Percentiles rank a stretch among this genome's conserved stretches.
phyloP scores from a whole-genome alignment of 1,284 basidiomycete species.

The Xerocomus amazonicus region DNA sequence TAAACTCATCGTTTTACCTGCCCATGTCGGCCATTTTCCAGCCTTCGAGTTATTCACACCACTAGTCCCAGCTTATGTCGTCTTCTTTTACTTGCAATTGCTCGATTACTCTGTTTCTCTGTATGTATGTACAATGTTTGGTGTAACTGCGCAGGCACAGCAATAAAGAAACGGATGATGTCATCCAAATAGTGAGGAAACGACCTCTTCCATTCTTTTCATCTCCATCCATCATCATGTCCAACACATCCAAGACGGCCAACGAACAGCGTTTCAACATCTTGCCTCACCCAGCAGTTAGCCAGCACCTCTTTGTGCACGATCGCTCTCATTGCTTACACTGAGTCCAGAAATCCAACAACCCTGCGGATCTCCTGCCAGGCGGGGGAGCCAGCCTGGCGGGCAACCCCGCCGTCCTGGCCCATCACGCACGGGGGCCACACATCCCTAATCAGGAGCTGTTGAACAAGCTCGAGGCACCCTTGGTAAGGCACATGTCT shows the following conservation, averaged over 20 bases:
- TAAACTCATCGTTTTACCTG: constrained; percentile 27
- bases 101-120: constrained; percentile 1
- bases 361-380: constrained; percentile 41
- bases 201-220: not conserved
- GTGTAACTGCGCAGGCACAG: not conserved
- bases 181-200: constrained; percentile 8
- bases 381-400: constrained; percentile 36
- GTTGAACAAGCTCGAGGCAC: constrained; percentile 30
- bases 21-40: constrained; percentile 11
- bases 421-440: constrained; percentile 44
- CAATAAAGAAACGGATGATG: constrained; percentile 11
- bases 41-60: not conserved
- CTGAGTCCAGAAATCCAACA: constrained; percentile 42
- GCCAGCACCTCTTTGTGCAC: constrained; percentile 12
- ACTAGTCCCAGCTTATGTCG: not conserved
- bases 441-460: constrained; percentile 37
- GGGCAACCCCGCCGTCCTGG: constrained; percentile 28
- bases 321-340: not conserved
- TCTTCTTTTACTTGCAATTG: constrained; percentile 11
- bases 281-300: constrained; percentile 49
- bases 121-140: not conserved
- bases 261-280: constrained; percentile 39
- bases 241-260: constrained; percentile 7
- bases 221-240: constrained; percentile 10
- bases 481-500: constrained; percentile 21